Percentiles rank a stretch among this genome's conserved stretches.
Conservation (phyloP, 495 filamentous ascomycete genomes). For the Aspergillus panamensis region DNA sequence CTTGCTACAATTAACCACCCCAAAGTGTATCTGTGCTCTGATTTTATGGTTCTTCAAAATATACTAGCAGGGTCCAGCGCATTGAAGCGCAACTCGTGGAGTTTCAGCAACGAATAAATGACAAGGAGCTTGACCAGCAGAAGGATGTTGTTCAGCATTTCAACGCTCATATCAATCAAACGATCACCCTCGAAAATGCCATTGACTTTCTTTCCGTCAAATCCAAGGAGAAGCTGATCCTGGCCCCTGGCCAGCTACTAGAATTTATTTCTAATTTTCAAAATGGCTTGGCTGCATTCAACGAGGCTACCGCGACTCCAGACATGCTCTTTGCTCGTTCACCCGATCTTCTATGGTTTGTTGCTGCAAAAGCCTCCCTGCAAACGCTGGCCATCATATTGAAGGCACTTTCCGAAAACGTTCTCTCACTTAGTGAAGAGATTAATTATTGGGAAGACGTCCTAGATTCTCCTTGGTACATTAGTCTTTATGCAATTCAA, state of each 20-base stretch:
- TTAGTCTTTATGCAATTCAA: slow-evolving; percentile 75
- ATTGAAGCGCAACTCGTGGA: slow-evolving; percentile 79
- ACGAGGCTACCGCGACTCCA: slow-evolving; percentile 15
- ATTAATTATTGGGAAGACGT: slow-evolving; percentile 92
- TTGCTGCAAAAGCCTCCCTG: slow-evolving; percentile 79
- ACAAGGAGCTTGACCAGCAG: slow-evolving; percentile 18
- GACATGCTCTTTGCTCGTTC: slow-evolving; percentile 46
- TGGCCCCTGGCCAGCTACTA: slow-evolving; percentile 52
- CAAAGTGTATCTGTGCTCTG: neutral
- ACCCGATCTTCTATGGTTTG: slow-evolving; percentile 79
- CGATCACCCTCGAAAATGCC: slow-evolving; percentile 53
- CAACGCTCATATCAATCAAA: slow-evolving; percentile 17
- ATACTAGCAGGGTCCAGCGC: slow-evolving; percentile 70
- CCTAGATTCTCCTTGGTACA: slow-evolving; percentile 64
- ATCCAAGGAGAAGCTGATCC: slow-evolving; percentile 51
- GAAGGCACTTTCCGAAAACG: slow-evolving; percentile 69
- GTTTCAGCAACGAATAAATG: slow-evolving; percentile 51
- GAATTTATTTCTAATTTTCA: slow-evolving; percentile 56
- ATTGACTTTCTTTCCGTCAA: slow-evolving; percentile 66
- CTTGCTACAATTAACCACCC: slow-evolving; percentile 7
- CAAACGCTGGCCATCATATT: slow-evolving; percentile 79
- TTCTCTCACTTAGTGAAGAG: slow-evolving; percentile 75
- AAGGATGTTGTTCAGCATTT: slow-evolving; percentile 22
- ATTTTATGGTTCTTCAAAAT: neutral
- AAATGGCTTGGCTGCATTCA: slow-evolving; percentile 30